These are phyloP conservation scores for Hordeum vulgare DNA, from an alignment of 176 grass and related monocot genomes.

Conservation along the genomic window DNA sequence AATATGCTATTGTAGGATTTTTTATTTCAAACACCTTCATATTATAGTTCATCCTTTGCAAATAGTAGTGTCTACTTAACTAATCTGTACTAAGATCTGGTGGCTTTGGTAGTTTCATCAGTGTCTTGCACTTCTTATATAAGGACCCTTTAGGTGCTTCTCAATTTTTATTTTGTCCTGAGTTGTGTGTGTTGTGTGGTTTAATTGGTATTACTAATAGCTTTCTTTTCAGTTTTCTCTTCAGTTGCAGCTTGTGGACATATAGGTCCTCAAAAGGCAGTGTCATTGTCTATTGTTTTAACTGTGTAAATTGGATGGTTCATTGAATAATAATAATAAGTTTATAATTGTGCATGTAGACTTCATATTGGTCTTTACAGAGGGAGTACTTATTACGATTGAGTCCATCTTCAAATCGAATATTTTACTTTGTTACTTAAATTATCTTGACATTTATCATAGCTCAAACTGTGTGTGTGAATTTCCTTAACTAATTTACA, in stretches of 20 bases:
- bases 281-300: not conserved
- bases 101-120: not conserved
- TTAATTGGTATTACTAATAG: not conserved
- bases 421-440: conserved; percentile 3
- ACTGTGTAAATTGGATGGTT: not conserved
- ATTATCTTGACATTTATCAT: not conserved
- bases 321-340: not conserved
- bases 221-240: not conserved
- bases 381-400: not conserved
- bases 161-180: not conserved
- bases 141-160: not conserved
- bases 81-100: not conserved
- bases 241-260: not conserved
- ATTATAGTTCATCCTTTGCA: not conserved
- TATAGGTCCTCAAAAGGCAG: not conserved
- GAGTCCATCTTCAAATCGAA: conserved; percentile 4
- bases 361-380: not conserved
- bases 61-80: not conserved
- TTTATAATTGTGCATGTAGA: not conserved
- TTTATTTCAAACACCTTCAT: not conserved
- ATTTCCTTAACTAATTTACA: conserved; percentile 72
- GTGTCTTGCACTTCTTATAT: not conserved
- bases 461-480: not conserved
- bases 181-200: not conserved
- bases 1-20: not conserved